These are phyloP conservation scores for Trichoderma polysporum DNA, from an alignment of 2,329 filamentous ascomycete genomes.

Conservation along the genomic window DNA sequence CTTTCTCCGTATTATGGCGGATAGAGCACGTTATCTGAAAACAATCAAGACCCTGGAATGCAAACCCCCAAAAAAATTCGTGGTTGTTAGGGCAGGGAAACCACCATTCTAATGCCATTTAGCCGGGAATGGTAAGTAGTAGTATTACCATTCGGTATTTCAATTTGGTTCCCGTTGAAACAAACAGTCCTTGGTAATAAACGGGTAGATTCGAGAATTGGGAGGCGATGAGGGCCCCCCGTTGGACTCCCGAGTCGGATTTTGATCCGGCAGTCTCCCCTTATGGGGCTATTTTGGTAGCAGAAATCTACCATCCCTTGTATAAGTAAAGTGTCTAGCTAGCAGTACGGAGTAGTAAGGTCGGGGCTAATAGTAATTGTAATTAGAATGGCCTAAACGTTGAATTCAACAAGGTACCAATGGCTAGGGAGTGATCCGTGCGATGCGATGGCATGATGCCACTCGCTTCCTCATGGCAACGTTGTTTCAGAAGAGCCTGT, in stretches of 20 bases:
- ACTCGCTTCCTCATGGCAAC: conserved; percentile 1
- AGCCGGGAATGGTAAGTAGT: neutral
- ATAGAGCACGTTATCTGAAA: neutral
- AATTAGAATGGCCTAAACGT: neutral
- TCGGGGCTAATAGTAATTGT: neutral
- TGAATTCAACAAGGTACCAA: neutral
- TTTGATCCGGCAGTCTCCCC: neutral
- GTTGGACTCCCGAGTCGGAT: neutral
- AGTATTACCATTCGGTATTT: neutral
- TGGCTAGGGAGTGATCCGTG: neutral
- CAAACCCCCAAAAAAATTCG: no score
- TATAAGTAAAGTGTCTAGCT: no score
- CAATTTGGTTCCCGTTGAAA: neutral
- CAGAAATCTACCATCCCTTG: no score
- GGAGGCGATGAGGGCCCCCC: neutral
- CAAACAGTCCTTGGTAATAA: neutral
- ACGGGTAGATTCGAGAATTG: neutral
- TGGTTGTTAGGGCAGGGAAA: neutral
- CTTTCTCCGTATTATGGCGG: neutral
- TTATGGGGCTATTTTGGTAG: neutral
- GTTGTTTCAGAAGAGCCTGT: conserved; percentile 3
- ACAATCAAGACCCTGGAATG: neutral
- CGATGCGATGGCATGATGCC: neutral
- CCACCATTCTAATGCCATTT: neutral
- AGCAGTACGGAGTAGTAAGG: no score